Evolutionary conservation across 108 stramenopile species (phyloP), one percentile per base, ranked within the genome.

Genomic region (Skeletonema grethae): DNA sequence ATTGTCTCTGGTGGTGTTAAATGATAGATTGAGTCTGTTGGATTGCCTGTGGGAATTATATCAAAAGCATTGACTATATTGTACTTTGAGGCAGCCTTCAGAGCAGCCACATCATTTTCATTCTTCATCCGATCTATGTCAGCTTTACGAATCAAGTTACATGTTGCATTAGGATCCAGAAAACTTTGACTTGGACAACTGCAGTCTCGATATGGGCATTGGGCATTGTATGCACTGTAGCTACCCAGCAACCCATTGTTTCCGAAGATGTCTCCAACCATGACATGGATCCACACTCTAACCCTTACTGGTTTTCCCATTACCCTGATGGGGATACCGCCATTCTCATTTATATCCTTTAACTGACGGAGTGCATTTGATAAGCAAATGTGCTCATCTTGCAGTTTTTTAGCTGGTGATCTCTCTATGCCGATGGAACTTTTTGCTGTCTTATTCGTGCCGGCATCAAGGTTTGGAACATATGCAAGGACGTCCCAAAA

Each of bases 401-500:
- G 58, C 2, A 9, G 13, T 59, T 30, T 35, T 1, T 0, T 0
- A 16, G 1, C 16, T 2, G 46, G 15, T 2, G 46, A 4, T n/a
- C 0, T 59, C 3, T 0, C 1, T 4, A 35, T 12, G 25, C n/a
- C 46, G 46, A 31, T 31, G 3, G 31, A 31, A 31, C 31, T 31
- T 2, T 31, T 4, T 2, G 31, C 4, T 31, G 31, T 31, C 4
- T 31, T 31, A 31, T 31, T 31, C 4, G 31, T 31, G 2, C 31
- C 31, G 4, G 46, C 55, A 50, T 30, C 32, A 4, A 69, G 31
- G 11, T 69, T 35, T 30, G 67, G 67, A n/a, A 69, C 58, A 32
- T 56, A 69, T 57, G 30, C 67, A 0, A 69, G 5, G 18, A 50
- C 46, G n/a, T 22, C 24, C 67, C 67, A 69, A 32, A 69, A 69